Evolutionary conservation across 75 land plant genomes (phyloP).

Genomic region (Picea sitchensis): DNA sequence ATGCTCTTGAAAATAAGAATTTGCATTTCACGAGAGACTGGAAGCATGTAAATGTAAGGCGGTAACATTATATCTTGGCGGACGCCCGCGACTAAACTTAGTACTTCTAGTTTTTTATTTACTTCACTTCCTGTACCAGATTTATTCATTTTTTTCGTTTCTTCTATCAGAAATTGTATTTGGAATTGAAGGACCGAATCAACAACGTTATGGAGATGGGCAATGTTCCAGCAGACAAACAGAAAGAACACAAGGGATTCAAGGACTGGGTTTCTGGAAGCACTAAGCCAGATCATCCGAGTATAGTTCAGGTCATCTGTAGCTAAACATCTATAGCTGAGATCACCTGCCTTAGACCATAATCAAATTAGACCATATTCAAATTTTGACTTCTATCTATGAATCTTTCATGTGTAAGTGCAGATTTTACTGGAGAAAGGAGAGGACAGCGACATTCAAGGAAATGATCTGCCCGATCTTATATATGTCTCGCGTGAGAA

Average conservation of each 20-base stretch:
- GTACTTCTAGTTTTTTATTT: background rate
- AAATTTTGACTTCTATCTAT: background rate
- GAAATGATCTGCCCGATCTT: slow-evolving; percentile 34
- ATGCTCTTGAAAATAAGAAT: no score
- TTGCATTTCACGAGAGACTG: background rate
- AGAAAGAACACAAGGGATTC: slow-evolving; percentile 21
- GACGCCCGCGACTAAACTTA: slow-evolving; percentile 20
- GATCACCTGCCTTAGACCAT: no score
- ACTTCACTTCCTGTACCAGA: no score
- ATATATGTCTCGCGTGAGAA: slow-evolving; percentile 54
- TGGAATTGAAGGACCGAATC: slow-evolving; percentile 22
- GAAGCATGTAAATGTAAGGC: slow-evolving; percentile 24
- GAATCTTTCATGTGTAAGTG: slow-evolving; percentile 2
- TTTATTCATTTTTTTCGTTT: background rate
- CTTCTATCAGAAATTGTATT: slow-evolving; percentile 21
- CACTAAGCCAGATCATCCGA: slow-evolving; percentile 15
- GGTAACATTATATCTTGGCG: slow-evolving; percentile 8
- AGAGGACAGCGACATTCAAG: slow-evolving; percentile 20
- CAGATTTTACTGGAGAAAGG: slow-evolving; percentile 10
- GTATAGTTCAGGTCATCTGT: slow-evolving; percentile 21
- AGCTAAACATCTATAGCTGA: background rate
- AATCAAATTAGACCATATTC: no score
- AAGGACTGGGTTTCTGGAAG: slow-evolving; percentile 15
- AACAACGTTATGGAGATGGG: slow-evolving; percentile 16
- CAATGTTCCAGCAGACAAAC: slow-evolving; percentile 15